These are phyloP conservation scores for Entoloma clypeatum DNA, from an alignment of 1,284 basidiomycete species.

Conservation along the genomic window DNA sequence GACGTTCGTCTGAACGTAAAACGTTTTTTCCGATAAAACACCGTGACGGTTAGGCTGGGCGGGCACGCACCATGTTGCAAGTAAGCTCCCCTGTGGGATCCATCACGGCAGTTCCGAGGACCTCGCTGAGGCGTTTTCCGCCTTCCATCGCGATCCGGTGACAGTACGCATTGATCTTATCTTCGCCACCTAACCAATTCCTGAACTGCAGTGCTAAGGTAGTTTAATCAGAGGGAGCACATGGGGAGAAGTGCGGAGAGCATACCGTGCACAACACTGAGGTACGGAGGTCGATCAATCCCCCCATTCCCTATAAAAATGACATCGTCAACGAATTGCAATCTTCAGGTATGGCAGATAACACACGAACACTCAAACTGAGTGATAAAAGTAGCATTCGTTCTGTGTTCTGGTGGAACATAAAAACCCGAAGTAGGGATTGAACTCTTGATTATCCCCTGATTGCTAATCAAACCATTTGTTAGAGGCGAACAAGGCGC, in stretches of 20 bases:
- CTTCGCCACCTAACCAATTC: conserved; percentile 81
- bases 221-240: not conserved
- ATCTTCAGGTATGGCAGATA: not conserved
- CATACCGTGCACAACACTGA: not conserved
- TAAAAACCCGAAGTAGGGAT: conserved; percentile 74
- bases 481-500: not conserved
- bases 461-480: conserved; percentile 52
- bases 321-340: conserved; percentile 3
- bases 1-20: conserved; percentile 45
- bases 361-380: conserved; percentile 56
- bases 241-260: not conserved
- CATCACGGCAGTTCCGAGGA: conserved; percentile 64
- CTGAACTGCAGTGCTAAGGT: conserved; percentile 69
- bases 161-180: conserved; percentile 74
- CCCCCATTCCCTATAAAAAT: conserved; percentile 1
- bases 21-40: not conserved
- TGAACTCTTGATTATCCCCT: conserved; percentile 69
- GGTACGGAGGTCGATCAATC: not conserved
- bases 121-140: conserved; percentile 57
- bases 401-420: conserved; percentile 36
- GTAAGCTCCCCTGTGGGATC: conserved; percentile 56
- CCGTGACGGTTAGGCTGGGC: not conserved
- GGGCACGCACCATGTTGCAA: conserved; percentile 61
- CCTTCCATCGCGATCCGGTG: conserved; percentile 69
- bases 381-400: conserved; percentile 44